These are phyloP conservation scores for Hydrangea macrophylla DNA, from an alignment of 148 eudicot genomes.

Conservation along the genomic window DNA sequence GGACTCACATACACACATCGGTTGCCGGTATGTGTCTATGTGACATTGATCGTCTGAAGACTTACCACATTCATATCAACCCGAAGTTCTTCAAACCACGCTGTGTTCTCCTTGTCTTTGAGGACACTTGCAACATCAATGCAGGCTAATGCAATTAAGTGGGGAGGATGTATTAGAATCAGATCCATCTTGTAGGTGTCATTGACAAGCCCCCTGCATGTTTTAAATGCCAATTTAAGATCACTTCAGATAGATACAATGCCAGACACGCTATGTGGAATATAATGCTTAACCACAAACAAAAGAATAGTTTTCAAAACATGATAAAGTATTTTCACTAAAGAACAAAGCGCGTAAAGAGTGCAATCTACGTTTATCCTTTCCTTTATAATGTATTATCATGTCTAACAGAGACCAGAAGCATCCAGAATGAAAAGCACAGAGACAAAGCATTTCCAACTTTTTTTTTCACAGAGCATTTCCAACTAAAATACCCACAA, in stretches of 20 bases:
- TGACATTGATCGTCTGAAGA: too few species aligned
- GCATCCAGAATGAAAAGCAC: background rate
- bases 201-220: conserved; percentile 84
- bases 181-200: conserved; percentile 99
- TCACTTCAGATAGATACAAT: background rate
- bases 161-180: conserved; percentile 89
- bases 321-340: background rate
- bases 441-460: background rate
- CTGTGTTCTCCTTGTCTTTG: conserved; percentile 78
- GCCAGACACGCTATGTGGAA: background rate
- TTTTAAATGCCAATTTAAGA: conserved; percentile 11
- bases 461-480: background rate
- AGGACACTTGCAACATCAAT: conserved; percentile 87
- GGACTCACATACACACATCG: too few species aligned
- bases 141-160: conserved; percentile 93
- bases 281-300: background rate
- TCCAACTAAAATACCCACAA: too few species aligned
- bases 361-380: background rate
- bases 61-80: conserved; percentile 95
- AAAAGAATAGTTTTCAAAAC: background rate
- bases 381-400: too few species aligned
- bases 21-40: too few species aligned
- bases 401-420: background rate
- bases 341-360: background rate
- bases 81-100: conserved; percentile 99